A percentile compares a stretch with the other conserved stretches of the same genome.
These are phyloP conservation scores for Arabis alpina DNA, from an alignment of 345 rosid genomes.

Conservation along the genomic window DNA sequence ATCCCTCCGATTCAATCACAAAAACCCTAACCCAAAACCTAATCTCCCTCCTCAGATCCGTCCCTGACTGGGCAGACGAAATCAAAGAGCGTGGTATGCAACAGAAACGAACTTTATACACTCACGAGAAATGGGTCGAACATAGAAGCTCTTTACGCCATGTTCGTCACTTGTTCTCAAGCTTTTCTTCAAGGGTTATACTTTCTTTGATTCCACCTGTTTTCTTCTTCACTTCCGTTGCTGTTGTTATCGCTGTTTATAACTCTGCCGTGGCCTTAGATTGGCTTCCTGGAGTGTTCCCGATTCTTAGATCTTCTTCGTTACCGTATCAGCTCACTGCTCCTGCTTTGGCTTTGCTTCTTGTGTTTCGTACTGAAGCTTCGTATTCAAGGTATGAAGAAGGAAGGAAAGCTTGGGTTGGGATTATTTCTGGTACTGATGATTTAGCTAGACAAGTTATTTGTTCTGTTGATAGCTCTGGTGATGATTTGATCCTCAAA, in stretches of 20 bases:
- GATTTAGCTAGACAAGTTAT: conserved; percentile 78
- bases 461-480: conserved; percentile 49
- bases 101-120: conserved; percentile 68
- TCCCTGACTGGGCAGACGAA: conserved; percentile 89
- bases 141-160: conserved; percentile 92
- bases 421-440: conserved; percentile 67
- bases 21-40: conserved; percentile 19
- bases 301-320: conserved; percentile 71
- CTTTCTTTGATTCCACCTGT: conserved; percentile 85
- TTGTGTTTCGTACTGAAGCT: conserved; percentile 92
- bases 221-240: conserved; percentile 68
- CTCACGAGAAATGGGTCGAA: conserved; percentile 74
- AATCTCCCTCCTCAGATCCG: conserved; percentile 50
- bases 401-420: conserved; percentile 85
- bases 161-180: conserved; percentile 70
- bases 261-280: conserved; percentile 68
- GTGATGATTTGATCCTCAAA: conserved; percentile 53
- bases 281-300: conserved; percentile 69
- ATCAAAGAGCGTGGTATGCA: conserved; percentile 85
- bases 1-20: conserved; percentile 16
- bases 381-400: conserved; percentile 87
- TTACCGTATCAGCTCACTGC: conserved; percentile 91
- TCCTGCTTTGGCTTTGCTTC: conserved; percentile 83
- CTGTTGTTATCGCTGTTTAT: conserved; percentile 59
- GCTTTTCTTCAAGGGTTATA: conserved; percentile 79